A percentile compares a stretch with the other conserved stretches of the same genome.
Conservation (phyloP, 495 filamentous ascomycete genomes). For the Daldinia decipiens region DNA sequence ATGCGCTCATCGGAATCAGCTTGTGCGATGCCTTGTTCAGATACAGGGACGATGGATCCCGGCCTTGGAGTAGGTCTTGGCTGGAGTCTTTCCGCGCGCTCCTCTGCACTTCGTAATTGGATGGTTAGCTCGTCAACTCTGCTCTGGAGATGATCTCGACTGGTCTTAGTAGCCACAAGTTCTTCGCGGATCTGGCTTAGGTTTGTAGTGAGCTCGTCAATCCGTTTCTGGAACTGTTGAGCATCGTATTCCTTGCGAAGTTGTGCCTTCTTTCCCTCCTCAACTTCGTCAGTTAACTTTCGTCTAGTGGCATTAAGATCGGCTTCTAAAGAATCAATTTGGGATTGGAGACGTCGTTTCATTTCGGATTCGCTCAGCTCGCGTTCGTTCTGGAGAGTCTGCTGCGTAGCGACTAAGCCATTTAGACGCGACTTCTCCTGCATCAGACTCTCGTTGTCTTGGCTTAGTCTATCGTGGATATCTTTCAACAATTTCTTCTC, state of each 20-base stretch:
- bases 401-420: constrained; percentile 77
- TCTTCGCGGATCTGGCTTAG: constrained; percentile 83
- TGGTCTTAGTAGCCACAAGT: constrained; percentile 81
- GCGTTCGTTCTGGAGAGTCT: constrained; percentile 88
- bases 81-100: constrained; percentile 81
- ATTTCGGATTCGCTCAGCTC: constrained; percentile 85
- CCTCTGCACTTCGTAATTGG: constrained; percentile 87
- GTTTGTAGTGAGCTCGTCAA: constrained; percentile 87
- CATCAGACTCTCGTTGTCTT: constrained; percentile 84
- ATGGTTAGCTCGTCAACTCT: constrained; percentile 88
- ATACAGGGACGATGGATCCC: constrained; percentile 54
- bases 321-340: constrained; percentile 77
- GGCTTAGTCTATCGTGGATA: constrained; percentile 84
- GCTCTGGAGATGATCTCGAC: constrained; percentile 84
- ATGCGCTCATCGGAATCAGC: constrained; percentile 70
- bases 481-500: constrained; percentile 92
- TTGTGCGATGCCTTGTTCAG: constrained; percentile 56
- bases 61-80: constrained; percentile 71
- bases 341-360: constrained; percentile 77
- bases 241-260: constrained; percentile 88
- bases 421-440: constrained; percentile 87
- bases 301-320: constrained; percentile 82
- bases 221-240: constrained; percentile 83
- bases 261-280: constrained; percentile 80
- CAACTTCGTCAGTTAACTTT: constrained; percentile 83